phyloP scores from a whole-genome alignment of 2,329 filamentous ascomycete genomes.

The Penicillium digitatum region DNA sequence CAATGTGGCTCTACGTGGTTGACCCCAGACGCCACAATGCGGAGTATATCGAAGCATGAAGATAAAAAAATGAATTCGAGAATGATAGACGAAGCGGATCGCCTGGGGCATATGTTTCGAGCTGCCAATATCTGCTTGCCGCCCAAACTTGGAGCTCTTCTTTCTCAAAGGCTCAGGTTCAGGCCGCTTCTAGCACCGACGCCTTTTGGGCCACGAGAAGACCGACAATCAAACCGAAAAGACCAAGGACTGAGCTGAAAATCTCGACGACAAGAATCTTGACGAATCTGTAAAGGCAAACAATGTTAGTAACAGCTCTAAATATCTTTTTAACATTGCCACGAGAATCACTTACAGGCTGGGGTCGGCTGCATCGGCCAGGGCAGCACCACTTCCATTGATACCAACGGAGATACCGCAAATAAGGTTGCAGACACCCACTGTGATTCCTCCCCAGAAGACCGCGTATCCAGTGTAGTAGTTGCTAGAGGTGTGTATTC shows the following conservation, averaged over 20 bases:
- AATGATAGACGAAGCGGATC: conserved; percentile 18
- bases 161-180: conserved; percentile 5
- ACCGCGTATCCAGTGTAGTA: conserved; percentile 94
- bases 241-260: conserved; percentile 93
- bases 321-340: neutral
- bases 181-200: conserved; percentile 57
- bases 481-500: conserved; percentile 68
- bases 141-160: conserved; percentile 17
- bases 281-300: conserved; percentile 67
- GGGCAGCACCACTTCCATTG: conserved; percentile 92
- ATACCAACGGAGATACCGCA: conserved; percentile 97
- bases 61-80: conserved; percentile 22
- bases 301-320: conserved; percentile 1
- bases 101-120: conserved; percentile 9
- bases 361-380: conserved; percentile 91
- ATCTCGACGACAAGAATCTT: conserved; percentile 99
- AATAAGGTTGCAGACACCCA: conserved; percentile 91
- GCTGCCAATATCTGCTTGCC: conserved; percentile 11
- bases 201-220: conserved; percentile 84
- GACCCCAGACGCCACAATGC: conserved; percentile 40
- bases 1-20: conserved; percentile 28
- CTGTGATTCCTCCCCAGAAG: conserved; percentile 93
- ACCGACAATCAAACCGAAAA: conserved; percentile 94
- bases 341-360: conserved; percentile 62
- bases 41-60: conserved; percentile 33